phyloP scores from a whole-genome alignment of 305 asterid species.

The Rubia tinctorum region DNA sequence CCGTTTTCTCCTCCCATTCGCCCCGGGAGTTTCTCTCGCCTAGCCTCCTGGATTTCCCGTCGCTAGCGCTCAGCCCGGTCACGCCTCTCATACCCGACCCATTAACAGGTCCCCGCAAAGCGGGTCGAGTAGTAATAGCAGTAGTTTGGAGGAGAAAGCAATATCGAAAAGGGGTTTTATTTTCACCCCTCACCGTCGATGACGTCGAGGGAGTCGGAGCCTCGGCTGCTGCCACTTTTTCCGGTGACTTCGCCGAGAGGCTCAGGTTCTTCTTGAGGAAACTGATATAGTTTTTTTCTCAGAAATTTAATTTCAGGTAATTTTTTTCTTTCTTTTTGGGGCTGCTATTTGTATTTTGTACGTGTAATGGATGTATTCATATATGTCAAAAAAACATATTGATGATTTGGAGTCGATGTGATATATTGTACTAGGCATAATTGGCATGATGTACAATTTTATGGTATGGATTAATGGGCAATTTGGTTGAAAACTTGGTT shows the following conservation, averaged over 20 bases:
- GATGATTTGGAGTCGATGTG: background rate
- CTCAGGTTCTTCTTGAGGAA: constrained; percentile 25
- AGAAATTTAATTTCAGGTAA: background rate
- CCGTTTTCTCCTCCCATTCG: constrained; percentile 30
- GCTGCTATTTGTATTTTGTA: background rate
- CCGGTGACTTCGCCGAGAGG: constrained; percentile 40
- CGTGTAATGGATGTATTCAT: background rate
- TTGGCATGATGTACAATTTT: background rate
- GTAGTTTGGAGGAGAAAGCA: constrained; percentile 33
- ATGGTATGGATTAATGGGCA: background rate
- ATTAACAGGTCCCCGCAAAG: constrained; percentile 28
- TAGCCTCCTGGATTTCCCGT: constrained; percentile 79
- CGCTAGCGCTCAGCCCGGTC: constrained; percentile 71
- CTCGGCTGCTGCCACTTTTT: constrained; percentile 35
- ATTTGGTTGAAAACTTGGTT: background rate
- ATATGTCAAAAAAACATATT: background rate
- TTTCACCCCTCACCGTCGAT: constrained; percentile 38
- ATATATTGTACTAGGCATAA: background rate
- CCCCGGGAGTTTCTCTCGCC: constrained; percentile 74
- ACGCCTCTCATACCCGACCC: constrained; percentile 64
- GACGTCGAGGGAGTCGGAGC: constrained; percentile 39
- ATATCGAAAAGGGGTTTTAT: constrained; percentile 37
- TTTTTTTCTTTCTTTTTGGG: background rate
- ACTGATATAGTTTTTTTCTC: background rate
- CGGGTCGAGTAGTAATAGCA: constrained; percentile 20